These are phyloP conservation scores for Psilocybe tampanensis DNA, from an alignment of 768 basidiomycete genomes.

Conservation along the genomic window DNA sequence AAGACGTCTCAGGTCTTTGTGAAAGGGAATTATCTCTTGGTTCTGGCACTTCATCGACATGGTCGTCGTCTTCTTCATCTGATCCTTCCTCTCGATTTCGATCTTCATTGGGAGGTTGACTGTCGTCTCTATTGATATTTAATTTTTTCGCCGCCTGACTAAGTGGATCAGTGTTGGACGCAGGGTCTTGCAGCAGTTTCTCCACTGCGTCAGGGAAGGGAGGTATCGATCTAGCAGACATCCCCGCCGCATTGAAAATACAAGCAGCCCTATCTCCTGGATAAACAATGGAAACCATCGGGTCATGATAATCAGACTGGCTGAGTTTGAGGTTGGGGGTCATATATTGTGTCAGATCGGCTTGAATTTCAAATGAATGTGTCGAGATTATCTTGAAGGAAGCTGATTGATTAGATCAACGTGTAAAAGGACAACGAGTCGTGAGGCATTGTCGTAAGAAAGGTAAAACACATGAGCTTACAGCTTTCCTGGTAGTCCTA, in stretches of 20 bases:
- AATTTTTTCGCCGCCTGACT: conserved; percentile 3
- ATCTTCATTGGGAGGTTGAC: background rate
- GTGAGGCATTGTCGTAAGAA: background rate
- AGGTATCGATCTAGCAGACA: conserved; percentile 45
- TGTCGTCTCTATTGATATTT: background rate
- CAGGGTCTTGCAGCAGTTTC: conserved; percentile 1
- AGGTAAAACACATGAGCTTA: conserved; percentile 33
- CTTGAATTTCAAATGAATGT: conserved; percentile 46
- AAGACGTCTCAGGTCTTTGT: conserved; percentile 12
- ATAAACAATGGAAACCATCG: conserved; percentile 47
- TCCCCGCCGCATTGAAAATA: conserved; percentile 48
- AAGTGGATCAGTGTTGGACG: background rate
- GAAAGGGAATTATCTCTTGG: conserved; percentile 1
- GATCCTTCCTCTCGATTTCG: background rate
- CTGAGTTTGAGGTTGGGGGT: conserved; percentile 43
- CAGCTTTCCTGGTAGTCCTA: conserved; percentile 82
- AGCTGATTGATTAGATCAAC: conserved; percentile 36
- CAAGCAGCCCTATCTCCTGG: conserved; percentile 42
- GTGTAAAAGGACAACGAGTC: background rate
- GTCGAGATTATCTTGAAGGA: conserved; percentile 67
- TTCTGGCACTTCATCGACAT: conserved; percentile 1
- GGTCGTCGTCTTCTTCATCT: conserved; percentile 5
- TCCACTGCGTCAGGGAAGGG: conserved; percentile 39
- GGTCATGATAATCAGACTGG: conserved; percentile 49
- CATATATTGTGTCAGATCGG: conserved; percentile 32